A percentile compares a stretch with the other conserved stretches of the same genome.
phyloP scores from a whole-genome alignment of 148 eudicot genomes.

The Arbutus unedo region DNA sequence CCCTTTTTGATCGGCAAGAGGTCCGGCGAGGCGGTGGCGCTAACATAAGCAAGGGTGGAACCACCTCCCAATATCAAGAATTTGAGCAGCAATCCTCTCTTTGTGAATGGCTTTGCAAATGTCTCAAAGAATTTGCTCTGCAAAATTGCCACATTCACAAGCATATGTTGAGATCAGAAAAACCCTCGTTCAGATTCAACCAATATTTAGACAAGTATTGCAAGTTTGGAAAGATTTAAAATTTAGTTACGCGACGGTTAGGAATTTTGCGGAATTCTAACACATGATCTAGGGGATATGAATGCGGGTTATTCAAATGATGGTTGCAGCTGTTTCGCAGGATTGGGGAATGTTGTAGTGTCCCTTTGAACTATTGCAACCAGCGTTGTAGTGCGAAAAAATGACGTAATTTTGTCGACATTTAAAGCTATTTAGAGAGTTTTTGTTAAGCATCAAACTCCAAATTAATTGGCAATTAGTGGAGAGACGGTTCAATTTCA shows the following conservation, averaged over 20 bases:
- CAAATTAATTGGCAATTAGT: too few relatives aligned
- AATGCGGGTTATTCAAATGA: too few relatives aligned
- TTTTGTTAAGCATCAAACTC: too few relatives aligned
- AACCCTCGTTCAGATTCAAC: not conserved
- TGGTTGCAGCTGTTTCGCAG: too few relatives aligned
- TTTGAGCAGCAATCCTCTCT: conserved; percentile 94
- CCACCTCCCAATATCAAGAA: conserved; percentile 94
- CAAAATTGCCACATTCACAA: conserved; percentile 10
- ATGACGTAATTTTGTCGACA: too few relatives aligned
- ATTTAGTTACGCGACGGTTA: not conserved
- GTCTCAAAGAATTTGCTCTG: conserved; percentile 99
- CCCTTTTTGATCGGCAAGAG: conserved; percentile 85
- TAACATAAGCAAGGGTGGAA: conserved; percentile 65
- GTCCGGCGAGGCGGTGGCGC: conserved; percentile 74
- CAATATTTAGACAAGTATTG: not conserved
- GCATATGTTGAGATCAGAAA: not conserved
- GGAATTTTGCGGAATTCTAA: not conserved
- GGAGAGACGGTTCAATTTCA: too few relatives aligned
- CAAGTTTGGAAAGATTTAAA: not conserved
- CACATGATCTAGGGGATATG: too few relatives aligned
- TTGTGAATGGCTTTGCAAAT: conserved; percentile 96
- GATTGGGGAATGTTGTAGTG: too few relatives aligned
- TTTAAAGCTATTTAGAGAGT: too few relatives aligned
- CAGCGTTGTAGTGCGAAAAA: too few relatives aligned
- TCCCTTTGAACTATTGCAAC: too few relatives aligned